These are phyloP conservation scores for Rhinocladiella mackenziei DNA, from an alignment of 2,329 filamentous ascomycete genomes.

Conservation along the genomic window DNA sequence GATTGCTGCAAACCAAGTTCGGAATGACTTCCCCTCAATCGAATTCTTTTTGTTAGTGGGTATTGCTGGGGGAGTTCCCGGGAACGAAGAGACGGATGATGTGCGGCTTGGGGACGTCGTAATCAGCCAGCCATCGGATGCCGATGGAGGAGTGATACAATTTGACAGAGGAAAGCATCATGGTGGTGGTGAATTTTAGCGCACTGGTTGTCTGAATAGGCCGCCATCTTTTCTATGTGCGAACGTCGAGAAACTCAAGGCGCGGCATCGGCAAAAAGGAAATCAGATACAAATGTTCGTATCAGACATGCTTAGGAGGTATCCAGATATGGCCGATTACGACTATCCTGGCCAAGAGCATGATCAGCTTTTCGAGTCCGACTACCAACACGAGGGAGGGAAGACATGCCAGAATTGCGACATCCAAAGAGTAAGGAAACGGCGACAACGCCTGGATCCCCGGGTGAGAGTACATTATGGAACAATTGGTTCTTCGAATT, in stretches of 20 bases:
- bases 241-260: constrained; percentile 19
- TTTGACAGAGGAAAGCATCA: constrained; percentile 24
- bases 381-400: constrained; percentile 5
- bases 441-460: neutral
- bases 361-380: constrained; percentile 9
- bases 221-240: constrained; percentile 21
- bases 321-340: constrained; percentile 6
- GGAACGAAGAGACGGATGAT: constrained; percentile 17
- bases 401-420: constrained; percentile 6
- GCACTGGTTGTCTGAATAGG: constrained; percentile 15
- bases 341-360: constrained; percentile 2
- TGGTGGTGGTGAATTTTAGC: constrained; percentile 2
- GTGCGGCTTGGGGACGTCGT: constrained; percentile 32
- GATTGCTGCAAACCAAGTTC: constrained; percentile 22
- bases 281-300: constrained; percentile 1
- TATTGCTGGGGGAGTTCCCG: constrained; percentile 31
- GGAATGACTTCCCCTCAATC: constrained; percentile 26
- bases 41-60: constrained; percentile 31
- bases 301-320: neutral
- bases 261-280: constrained; percentile 5
- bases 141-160: constrained; percentile 29
- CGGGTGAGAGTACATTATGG: constrained; percentile 29
- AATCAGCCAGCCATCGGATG: constrained; percentile 28
- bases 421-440: neutral
- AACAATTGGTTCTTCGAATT: constrained; percentile 31